phyloP scores from a whole-genome alignment of 768 basidiomycete genomes.

The Naganishia friedmannii region DNA sequence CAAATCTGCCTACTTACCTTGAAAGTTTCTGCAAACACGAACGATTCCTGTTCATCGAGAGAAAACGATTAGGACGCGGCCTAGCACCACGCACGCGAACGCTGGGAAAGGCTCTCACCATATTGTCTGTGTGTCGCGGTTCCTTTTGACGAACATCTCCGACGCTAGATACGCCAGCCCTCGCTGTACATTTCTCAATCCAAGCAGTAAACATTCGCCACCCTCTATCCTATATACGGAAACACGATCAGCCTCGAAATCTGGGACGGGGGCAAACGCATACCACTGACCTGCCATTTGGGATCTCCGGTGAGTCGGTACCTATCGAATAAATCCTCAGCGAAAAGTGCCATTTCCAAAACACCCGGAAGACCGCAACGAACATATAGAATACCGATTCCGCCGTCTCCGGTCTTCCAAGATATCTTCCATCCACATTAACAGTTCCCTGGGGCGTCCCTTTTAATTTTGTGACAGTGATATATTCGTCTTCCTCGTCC shows the following conservation, averaged over 20 bases:
- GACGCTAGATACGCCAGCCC: conserved; percentile 49
- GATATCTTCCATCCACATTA: conserved; percentile 38
- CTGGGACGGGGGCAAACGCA: neutral
- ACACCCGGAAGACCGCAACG: neutral
- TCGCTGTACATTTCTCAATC: conserved; percentile 42
- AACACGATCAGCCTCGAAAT: neutral
- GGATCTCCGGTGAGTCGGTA: conserved; percentile 54
- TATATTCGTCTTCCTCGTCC: conserved; percentile 8
- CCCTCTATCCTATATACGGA: conserved; percentile 45
- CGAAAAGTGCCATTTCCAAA: neutral
- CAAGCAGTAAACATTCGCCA: conserved; percentile 56
- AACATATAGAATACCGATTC: conserved; percentile 51
- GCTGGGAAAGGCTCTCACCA: conserved; percentile 29
- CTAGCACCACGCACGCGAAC: too few species aligned
- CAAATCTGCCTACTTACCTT: conserved; percentile 35
- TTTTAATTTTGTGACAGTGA: conserved; percentile 27
- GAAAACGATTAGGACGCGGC: too few species aligned
- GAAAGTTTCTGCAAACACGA: conserved; percentile 53
- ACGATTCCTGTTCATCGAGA: conserved; percentile 51
- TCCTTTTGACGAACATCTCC: conserved; percentile 44
- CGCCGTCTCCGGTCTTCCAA: conserved; percentile 55
- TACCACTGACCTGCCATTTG: conserved; percentile 49
- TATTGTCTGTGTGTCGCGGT: conserved; percentile 33
- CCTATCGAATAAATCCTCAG: conserved; percentile 30
- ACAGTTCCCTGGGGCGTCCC: conserved; percentile 44